Evolutionary conservation across 257 asterid genomes (phyloP), one percentile per base, ranked within the genome.

Genomic region (Rehmannia glutinosa): DNA sequence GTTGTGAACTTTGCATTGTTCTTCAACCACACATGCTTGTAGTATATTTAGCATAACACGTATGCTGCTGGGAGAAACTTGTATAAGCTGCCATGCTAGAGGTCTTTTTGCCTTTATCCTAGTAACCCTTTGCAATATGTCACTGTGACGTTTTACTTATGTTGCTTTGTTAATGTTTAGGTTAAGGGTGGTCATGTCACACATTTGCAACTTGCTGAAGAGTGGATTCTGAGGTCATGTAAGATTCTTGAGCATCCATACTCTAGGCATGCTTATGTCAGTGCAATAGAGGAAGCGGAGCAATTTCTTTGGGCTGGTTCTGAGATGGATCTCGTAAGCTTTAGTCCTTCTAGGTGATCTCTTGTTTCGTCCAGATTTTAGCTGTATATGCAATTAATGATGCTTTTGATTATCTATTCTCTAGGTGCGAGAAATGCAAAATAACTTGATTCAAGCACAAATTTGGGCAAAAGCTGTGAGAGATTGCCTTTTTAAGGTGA

Each of bases 301-400:
- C 93, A 92, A 73, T 92, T 89, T 83, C 80, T 87, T 75, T 92
- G 98, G 98, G 98, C 90, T 74, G 98, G 91, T 80, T 72, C 81
- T 75, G 98, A 90, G 78, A 92, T 92, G 96, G 91, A 92, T 76
- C 84, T 78, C 27, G 98, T 90, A 77, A 87, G 89, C 54, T 59
- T 49, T 53, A 46, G 53, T 46, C 68, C 60, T 50, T 75, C 70
- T 57, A 8, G 21, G 27, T 33, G n/a, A 15, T 63, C 2, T 69
- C 53, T 28, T 58, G 23, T 58, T 75, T 61, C 58, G 6, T 41
- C 61, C 9, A 6, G 21, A 49, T 30, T 49, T 63, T 32, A 53
- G 38, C n/a, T n/a, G 28, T 46, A 52, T 23, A 33, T 52, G 52
- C 69, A 52, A 24, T 70, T 78, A 57, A 83, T 51, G 69, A 60